Base-by-base conservation (phyloP, 2,329 filamentous ascomycete species). In the Pseudocercospora fuligena region DNA sequence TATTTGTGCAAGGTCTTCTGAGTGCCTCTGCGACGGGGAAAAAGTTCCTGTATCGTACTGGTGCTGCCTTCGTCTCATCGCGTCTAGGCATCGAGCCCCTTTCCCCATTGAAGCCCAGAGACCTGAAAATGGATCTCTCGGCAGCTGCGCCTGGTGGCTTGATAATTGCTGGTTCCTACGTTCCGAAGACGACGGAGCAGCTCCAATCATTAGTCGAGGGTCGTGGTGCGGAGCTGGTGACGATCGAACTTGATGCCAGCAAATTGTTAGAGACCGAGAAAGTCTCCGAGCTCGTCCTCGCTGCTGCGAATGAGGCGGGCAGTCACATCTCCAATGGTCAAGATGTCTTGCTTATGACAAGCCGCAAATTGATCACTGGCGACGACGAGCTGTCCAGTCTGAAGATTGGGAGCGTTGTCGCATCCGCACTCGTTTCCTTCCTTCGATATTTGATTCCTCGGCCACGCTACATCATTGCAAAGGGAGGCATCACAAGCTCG, bases 311-410 rank as follows among this genome's bases (percentile, higher is more conserved):
- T 0, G 69, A 81, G 47, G 71, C 70, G 16, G 65, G 49, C 2
- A 29, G 57, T 9, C 36, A 54, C 46, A 79, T 88, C 7, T 69
- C 72, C 1, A 68, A 77, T 1, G 84, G 85, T 0, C 78, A 81
- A 43, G 86, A 89, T 59, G 85, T 87, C 0, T 76, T 88, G 0
- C 77, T 88, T 25, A 89, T 88, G 86, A 89, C 87, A 0, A 87
- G 84, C 36, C 80, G 87, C 0, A 80, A 82, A 33, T 76, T 89
- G 0, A 79, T 88, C 21, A 81, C 77, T 0, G 84, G 84, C 0
- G 73, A 73, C 0, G 84, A 88, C 66, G 84, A 83, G 49, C 74
- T 81, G 1, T 81, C 81, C 9, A 86, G 82, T 54, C 74, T 89
- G 11, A 80, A 83, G 16, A 87, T 88, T 62, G 86, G 86, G 0